Percentiles rank a stretch among this genome's conserved stretches.
Conservation (phyloP, 306 rosid species). For the Neltuma alba region DNA sequence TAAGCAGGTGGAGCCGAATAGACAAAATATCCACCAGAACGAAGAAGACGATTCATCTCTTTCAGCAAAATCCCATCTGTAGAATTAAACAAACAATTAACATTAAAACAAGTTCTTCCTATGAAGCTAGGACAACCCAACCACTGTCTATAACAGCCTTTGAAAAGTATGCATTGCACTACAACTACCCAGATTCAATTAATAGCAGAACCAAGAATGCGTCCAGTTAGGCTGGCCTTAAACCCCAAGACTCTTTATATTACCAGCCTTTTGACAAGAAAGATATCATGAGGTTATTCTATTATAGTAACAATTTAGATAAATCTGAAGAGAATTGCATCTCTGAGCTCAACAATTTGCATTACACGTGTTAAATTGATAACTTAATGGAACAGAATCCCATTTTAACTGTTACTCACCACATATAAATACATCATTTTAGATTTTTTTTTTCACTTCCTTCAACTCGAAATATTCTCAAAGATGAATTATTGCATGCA, state of each 20-base stretch:
- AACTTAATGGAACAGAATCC: not conserved
- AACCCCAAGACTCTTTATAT: not conserved
- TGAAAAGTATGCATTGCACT: conserved; percentile 24
- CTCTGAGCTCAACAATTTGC: conserved; percentile 12
- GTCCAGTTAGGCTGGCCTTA: conserved; percentile 12
- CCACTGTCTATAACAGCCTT: not conserved
- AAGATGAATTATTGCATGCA: not conserved
- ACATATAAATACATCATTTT: not conserved
- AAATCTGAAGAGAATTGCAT: not conserved
- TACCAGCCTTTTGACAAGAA: conserved; percentile 20
- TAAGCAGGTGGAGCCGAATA: conserved; percentile 97
- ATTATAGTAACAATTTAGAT: conserved; percentile 11
- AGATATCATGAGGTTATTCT: not conserved
- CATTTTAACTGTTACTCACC: not conserved
- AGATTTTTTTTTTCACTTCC: conserved; percentile 17
- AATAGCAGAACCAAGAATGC: conserved; percentile 8
- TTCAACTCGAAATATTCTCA: not conserved
- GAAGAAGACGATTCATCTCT: conserved; percentile 83
- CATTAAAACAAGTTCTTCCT: conserved; percentile 5
- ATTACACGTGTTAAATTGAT: not conserved
- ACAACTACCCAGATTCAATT: conserved; percentile 31
- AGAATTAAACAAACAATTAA: conserved; percentile 30
- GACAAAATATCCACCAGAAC: conserved; percentile 79
- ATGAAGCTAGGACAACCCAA: not conserved
- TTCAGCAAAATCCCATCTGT: conserved; percentile 90